Conservation (phyloP, 345 rosid species). For the Rhizophora apiculata region DNA sequence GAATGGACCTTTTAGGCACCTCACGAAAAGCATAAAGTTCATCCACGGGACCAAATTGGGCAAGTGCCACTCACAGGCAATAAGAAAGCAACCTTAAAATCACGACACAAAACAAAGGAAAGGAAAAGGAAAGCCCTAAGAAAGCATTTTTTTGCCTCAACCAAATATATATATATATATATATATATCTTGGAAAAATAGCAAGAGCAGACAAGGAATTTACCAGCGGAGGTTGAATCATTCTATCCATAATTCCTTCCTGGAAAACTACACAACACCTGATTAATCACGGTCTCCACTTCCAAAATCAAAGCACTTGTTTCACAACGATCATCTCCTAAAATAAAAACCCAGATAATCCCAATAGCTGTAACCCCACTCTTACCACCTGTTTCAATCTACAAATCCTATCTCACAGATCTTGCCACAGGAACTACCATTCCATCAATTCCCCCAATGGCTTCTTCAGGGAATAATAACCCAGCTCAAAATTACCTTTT, state of each 20-base stretch:
- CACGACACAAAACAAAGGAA: neutral
- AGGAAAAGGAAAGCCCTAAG: neutral
- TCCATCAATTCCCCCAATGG: slow-evolving; percentile 6
- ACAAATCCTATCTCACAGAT: neutral
- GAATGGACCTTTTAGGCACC: neutral
- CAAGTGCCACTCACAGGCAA: neutral
- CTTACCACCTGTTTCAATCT: neutral
- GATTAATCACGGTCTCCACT: slow-evolving; percentile 20
- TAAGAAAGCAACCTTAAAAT: slow-evolving; percentile 1
- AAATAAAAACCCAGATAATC: slow-evolving; percentile 6
- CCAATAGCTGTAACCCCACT: slow-evolving; percentile 15
- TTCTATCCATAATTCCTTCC: slow-evolving; percentile 49
- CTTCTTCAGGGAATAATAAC: slow-evolving; percentile 1
- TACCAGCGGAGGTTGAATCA: slow-evolving; percentile 78
- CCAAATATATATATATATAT: slow-evolving; percentile 8
- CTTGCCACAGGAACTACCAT: neutral
- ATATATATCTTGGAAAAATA: neutral
- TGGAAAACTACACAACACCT: slow-evolving; percentile 21
- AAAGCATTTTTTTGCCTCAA: slow-evolving; percentile 9
- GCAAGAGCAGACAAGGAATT: slow-evolving; percentile 19
- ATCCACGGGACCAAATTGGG: neutral
- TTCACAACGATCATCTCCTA: slow-evolving; percentile 13
- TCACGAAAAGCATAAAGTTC: neutral
- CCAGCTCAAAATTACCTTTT: slow-evolving; percentile 4
- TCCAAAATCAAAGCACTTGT: slow-evolving; percentile 26